phyloP scores from a whole-genome alignment of 495 filamentous ascomycete genomes.

The Gamarada debralockiae region DNA sequence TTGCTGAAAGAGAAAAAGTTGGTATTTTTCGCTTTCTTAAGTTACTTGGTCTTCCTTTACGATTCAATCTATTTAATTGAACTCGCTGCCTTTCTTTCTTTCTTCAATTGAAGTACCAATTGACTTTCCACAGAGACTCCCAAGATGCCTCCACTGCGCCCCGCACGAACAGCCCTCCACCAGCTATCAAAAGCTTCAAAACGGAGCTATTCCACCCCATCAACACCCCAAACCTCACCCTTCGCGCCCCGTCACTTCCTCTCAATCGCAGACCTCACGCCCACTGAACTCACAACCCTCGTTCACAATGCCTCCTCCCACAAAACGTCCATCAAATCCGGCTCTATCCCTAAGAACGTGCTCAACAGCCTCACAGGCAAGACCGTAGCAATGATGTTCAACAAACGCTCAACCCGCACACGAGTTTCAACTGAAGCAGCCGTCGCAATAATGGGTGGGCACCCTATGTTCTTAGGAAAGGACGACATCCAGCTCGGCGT shows the following conservation, averaged over 20 bases:
- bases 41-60: background rate
- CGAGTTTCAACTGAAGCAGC: conserved; percentile 90
- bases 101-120: conserved; percentile 1
- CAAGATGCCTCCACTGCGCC: conserved; percentile 24
- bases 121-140: background rate
- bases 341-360: conserved; percentile 53
- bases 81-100: background rate
- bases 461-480: conserved; percentile 93
- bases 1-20: background rate
- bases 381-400: conserved; percentile 94
- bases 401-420: conserved; percentile 88
- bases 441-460: conserved; percentile 75
- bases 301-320: conserved; percentile 74
- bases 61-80: background rate
- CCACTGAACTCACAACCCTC: conserved; percentile 73
- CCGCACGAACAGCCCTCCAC: conserved; percentile 16
- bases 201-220: conserved; percentile 10
- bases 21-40: background rate
- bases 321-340: conserved; percentile 76
- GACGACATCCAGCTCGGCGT: conserved; percentile 95
- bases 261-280: conserved; percentile 80
- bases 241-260: conserved; percentile 74
- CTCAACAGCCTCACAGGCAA: conserved; percentile 59
- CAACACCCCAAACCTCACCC: conserved; percentile 20
- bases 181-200: conserved; percentile 11